A percentile compares a stretch with the other conserved stretches of the same genome.
Evolutionary conservation across 2,329 filamentous ascomycete genomes (phyloP).

Genomic region (Lachnellula willkommii): DNA sequence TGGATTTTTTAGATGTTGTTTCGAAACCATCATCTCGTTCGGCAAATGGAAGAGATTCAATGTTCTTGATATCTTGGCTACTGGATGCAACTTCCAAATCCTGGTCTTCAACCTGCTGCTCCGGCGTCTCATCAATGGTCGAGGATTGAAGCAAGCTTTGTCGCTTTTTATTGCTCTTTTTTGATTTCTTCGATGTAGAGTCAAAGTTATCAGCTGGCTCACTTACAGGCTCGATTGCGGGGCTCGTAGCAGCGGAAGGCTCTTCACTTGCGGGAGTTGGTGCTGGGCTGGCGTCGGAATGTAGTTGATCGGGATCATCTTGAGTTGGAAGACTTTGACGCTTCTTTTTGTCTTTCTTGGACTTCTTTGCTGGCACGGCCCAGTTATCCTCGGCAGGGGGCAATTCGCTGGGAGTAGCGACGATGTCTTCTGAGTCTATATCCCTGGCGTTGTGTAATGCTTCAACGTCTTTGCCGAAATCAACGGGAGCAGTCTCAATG

Average conservation of each 20-base stretch:
- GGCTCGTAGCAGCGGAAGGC: background rate
- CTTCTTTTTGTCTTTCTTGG: constrained; percentile 38
- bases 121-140: background rate
- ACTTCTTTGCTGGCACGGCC: constrained; percentile 35
- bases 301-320: background rate
- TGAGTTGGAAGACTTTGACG: constrained; percentile 1
- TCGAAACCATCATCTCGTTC: background rate
- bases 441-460: background rate
- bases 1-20: background rate
- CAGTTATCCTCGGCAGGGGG: background rate
- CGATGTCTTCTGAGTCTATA: background rate
- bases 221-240: background rate
- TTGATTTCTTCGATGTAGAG: constrained; percentile 18
- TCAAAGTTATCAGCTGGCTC: constrained; percentile 4
- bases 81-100: background rate
- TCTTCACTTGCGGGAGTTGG: background rate
- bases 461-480: background rate
- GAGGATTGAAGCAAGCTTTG: background rate
- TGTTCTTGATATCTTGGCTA: background rate
- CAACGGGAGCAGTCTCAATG: background rate
- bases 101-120: background rate
- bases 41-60: background rate
- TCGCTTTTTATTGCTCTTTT: constrained; percentile 22
- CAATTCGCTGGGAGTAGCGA: background rate
- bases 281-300: background rate